phyloP scores from a whole-genome alignment of 805 yeast genomes.

The Pichia eremophila region DNA sequence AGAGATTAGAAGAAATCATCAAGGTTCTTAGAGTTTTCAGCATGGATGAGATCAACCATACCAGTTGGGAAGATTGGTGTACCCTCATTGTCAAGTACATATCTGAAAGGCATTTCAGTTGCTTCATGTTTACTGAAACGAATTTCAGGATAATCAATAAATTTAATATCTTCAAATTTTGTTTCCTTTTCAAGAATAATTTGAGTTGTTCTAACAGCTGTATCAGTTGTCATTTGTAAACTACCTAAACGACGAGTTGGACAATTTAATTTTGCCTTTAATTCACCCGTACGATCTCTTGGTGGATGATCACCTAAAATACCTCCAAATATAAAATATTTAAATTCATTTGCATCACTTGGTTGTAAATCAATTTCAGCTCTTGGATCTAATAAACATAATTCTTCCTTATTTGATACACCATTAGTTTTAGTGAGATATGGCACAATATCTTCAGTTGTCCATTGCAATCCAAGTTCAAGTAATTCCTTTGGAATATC shows the following conservation, averaged over 20 bases:
- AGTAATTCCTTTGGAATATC: conserved; percentile 56
- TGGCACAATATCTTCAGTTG: conserved; percentile 59
- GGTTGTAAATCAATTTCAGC: conserved; percentile 71
- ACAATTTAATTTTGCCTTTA: conserved; percentile 72
- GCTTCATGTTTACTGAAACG: conserved; percentile 82
- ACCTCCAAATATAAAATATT: conserved; percentile 93
- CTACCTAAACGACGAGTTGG: conserved; percentile 80
- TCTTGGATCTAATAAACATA: conserved; percentile 84
- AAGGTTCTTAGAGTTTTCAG: conserved; percentile 75
- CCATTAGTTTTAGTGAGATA: conserved; percentile 10
- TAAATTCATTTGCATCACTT: conserved; percentile 54
- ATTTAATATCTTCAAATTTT: conserved; percentile 63
- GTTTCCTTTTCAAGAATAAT: conserved; percentile 49
- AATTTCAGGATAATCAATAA: conserved; percentile 91
- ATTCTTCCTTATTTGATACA: conserved; percentile 33
- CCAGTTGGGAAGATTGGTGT: conserved; percentile 87
- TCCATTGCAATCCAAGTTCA: conserved; percentile 69
- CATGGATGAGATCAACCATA: conserved; percentile 76
- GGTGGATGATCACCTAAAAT: conserved; percentile 91
- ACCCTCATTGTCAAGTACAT: conserved; percentile 52
- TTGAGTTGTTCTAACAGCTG: conserved; percentile 90
- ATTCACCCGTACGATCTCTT: conserved; percentile 86
- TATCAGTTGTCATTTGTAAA: conserved; percentile 95
- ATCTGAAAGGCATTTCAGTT: conserved; percentile 96
- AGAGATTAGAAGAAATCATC: conserved; percentile 52